Evolutionary conservation across 1,284 basidiomycete species (phyloP).

Genomic region (Trametes hirsuta): DNA sequence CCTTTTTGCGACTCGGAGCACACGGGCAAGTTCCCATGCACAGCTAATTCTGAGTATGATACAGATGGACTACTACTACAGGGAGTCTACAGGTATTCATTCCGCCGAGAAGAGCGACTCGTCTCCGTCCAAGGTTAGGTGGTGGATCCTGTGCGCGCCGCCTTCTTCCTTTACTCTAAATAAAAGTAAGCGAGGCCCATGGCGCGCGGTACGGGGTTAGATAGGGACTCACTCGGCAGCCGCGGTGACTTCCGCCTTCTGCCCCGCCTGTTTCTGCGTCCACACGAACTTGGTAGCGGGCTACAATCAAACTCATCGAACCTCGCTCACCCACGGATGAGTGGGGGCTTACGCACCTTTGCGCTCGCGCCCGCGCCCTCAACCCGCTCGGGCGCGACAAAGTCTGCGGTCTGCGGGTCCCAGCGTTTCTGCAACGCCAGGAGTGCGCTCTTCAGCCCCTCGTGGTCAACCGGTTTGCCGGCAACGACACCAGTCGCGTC

Average conservation of each 20-base stretch:
- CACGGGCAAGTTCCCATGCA: no score
- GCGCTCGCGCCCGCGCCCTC: slow-evolving; percentile 7
- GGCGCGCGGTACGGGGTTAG: no score
- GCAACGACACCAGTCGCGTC: slow-evolving; percentile 31
- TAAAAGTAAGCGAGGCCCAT: neutral
- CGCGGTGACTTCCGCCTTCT: slow-evolving; percentile 20
- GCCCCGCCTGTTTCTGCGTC: slow-evolving; percentile 20
- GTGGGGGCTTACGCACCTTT: slow-evolving; percentile 5
- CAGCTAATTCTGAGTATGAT: no score
- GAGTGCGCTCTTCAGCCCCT: slow-evolving; percentile 31
- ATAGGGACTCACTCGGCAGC: slow-evolving; percentile 26
- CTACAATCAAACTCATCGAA: neutral
- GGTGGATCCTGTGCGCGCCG: slow-evolving; percentile 27
- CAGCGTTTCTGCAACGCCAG: slow-evolving; percentile 35
- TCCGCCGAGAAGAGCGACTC: slow-evolving; percentile 25
- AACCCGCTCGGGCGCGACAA: slow-evolving; percentile 6
- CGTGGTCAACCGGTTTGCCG: slow-evolving; percentile 31
- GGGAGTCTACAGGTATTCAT: neutral
- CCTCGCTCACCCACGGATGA: neutral
- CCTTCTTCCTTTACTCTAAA: slow-evolving; percentile 27
- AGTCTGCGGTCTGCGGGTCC: slow-evolving; percentile 26
- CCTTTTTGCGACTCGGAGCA: neutral
- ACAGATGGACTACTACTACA: no score
- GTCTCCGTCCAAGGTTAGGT: slow-evolving; percentile 31
- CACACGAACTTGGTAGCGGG: slow-evolving; percentile 25